A percentile compares a stretch with the other conserved stretches of the same genome.
Evolutionary conservation across 2,329 filamentous ascomycete genomes (phyloP).

Genomic region (Neoscytalidium dimidiatum): DNA sequence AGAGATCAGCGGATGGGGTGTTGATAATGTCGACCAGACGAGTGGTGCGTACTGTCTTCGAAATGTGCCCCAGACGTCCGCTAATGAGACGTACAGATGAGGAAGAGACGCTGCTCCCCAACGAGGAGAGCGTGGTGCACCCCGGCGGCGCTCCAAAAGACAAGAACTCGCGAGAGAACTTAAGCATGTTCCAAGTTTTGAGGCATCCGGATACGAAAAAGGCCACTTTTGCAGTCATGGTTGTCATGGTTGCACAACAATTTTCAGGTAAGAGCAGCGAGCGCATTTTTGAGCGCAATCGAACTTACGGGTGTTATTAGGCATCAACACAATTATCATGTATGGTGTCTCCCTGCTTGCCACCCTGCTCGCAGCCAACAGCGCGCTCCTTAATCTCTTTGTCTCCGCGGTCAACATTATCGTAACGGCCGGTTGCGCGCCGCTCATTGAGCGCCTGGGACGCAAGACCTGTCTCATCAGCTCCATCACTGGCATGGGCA

Average conservation of each 20-base stretch:
- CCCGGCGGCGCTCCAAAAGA: slow-evolving; percentile 23
- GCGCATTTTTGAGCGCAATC: slow-evolving; percentile 39
- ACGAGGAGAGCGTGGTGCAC: slow-evolving; percentile 28
- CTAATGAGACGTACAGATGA: too few species aligned
- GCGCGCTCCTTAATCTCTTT: slow-evolving; percentile 79
- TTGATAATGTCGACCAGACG: slow-evolving; percentile 30
- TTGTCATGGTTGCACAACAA: slow-evolving; percentile 91
- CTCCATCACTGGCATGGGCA: slow-evolving; percentile 83
- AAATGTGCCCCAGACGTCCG: too few species aligned
- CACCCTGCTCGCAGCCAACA: slow-evolving; percentile 77
- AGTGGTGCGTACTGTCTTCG: too few species aligned
- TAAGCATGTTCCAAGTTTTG: slow-evolving; percentile 58
- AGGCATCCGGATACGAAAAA: slow-evolving; percentile 70
- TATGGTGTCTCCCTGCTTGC: slow-evolving; percentile 91
- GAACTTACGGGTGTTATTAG: slow-evolving; percentile 15
- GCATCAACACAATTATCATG: slow-evolving; percentile 98
- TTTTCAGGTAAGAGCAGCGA: slow-evolving; percentile 54
- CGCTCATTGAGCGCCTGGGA: slow-evolving; percentile 82
- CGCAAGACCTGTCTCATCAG: slow-evolving; percentile 82
- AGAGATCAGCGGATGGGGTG: slow-evolving; percentile 62
- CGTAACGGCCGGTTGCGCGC: slow-evolving; percentile 78
- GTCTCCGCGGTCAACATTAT: slow-evolving; percentile 86
- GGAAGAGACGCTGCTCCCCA: slow-evolving; percentile 68
- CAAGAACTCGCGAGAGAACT: slow-evolving; percentile 35
- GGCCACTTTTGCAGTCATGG: slow-evolving; percentile 85